phyloP scores from a whole-genome alignment of 768 basidiomycete genomes.

The Daedalea quercina region DNA sequence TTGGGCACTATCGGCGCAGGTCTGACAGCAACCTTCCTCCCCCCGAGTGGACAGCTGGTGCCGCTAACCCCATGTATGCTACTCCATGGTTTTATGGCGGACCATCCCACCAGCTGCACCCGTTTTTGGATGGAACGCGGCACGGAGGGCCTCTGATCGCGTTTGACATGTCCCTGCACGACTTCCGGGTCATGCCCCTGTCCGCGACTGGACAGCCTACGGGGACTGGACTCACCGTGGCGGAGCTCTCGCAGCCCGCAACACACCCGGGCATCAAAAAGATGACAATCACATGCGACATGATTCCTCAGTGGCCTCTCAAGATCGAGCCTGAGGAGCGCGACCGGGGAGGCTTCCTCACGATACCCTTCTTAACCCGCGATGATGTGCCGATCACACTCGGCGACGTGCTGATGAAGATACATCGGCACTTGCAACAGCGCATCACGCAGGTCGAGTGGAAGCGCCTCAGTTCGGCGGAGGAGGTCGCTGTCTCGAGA shows the following conservation, averaged over 20 bases:
- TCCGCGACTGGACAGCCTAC: constrained; percentile 32
- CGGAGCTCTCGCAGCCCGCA: constrained; percentile 45
- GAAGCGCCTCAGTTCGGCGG: constrained; percentile 21
- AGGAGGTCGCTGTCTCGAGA: constrained; percentile 26
- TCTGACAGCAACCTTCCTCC: constrained; percentile 19
- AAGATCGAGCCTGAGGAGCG: constrained; percentile 32
- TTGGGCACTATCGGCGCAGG: constrained; percentile 14
- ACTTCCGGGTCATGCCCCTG: constrained; percentile 38
- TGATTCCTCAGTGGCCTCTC: constrained; percentile 56
- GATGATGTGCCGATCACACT: constrained; percentile 36
- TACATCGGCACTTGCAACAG: constrained; percentile 41
- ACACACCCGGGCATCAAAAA: constrained; percentile 47
- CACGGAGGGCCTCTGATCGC: constrained; percentile 36
- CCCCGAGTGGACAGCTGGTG: constrained; percentile 13
- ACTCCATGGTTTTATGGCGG: constrained; percentile 9
- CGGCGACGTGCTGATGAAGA: constrained; percentile 48
- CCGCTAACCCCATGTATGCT: constrained; percentile 12
- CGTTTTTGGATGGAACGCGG: constrained; percentile 46
- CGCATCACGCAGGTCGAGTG: constrained; percentile 30
- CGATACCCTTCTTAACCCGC: constrained; percentile 20
- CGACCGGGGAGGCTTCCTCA: constrained; percentile 12
- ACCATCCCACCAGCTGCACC: constrained; percentile 31
- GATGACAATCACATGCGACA: constrained; percentile 52
- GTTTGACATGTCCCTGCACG: constrained; percentile 49
- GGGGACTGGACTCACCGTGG: constrained; percentile 28